Conservation (phyloP, 1,139 yeast species). For the Pichia sp. region DNA sequence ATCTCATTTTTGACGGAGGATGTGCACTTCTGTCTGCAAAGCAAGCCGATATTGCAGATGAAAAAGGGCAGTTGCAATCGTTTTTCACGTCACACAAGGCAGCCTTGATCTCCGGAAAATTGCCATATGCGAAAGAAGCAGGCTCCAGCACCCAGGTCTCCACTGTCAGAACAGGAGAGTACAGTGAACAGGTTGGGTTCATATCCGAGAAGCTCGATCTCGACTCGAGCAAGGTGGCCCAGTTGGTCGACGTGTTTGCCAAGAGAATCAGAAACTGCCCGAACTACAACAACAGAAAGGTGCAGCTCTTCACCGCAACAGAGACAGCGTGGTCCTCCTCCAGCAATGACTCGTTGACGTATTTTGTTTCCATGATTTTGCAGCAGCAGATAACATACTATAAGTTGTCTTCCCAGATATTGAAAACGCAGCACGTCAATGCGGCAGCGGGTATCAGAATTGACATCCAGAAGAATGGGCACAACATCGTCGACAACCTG, state of each 20-base stretch:
- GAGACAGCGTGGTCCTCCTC: slow-evolving; percentile 1
- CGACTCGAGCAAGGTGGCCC: neutral
- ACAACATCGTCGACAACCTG: slow-evolving; percentile 20
- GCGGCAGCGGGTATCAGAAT: neutral
- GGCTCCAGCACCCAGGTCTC: no score
- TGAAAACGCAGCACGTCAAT: neutral
- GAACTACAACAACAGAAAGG: neutral
- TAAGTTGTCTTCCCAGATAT: neutral
- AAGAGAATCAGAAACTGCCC: slow-evolving; percentile 4
- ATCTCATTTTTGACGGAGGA: slow-evolving; percentile 1
- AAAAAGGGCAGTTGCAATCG: neutral
- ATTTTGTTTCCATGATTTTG: slow-evolving; percentile 8
- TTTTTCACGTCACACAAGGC: neutral
- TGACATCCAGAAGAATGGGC: slow-evolving; percentile 14
- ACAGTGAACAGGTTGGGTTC: slow-evolving; percentile 3
- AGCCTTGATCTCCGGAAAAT: neutral
- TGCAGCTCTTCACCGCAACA: neutral
- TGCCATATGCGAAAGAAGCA: neutral
- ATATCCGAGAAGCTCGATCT: slow-evolving; percentile 6
- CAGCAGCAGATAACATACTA: slow-evolving; percentile 10
- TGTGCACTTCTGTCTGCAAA: neutral
- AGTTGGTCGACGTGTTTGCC: slow-evolving; percentile 3
- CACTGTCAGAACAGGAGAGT: neutral
- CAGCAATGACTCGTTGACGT: neutral
- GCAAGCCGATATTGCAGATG: neutral